Evolutionary conservation across 306 rosid species (phyloP).

Genomic region (Vigna radiata): DNA sequence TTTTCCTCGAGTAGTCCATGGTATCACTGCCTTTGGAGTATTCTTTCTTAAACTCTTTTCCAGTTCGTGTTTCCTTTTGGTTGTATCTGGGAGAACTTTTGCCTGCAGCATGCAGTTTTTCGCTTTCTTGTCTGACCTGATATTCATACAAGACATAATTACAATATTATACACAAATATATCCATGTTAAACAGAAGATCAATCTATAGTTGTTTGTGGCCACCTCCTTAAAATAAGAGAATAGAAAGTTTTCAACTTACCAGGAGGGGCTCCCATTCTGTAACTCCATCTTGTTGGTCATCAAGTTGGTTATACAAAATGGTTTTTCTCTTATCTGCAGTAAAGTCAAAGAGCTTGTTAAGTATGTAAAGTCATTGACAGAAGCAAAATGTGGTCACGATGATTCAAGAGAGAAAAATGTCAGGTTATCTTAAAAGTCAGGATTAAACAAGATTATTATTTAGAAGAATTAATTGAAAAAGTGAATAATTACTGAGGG

Average conservation of each 20-base stretch:
- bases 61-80: slow-evolving; percentile 33
- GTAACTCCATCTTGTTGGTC: slow-evolving; percentile 43
- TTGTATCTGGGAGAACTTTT: slow-evolving; percentile 43
- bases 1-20: slow-evolving; percentile 5
- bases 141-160: slow-evolving; percentile 20
- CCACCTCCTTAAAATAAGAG: slow-evolving; percentile 7
- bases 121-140: slow-evolving; percentile 50
- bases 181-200: slow-evolving; percentile 5
- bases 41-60: slow-evolving; percentile 42
- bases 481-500: not conserved
- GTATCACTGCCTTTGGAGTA: slow-evolving; percentile 22
- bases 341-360: slow-evolving; percentile 13
- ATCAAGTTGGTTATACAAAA: slow-evolving; percentile 41
- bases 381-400: slow-evolving; percentile 32
- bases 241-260: slow-evolving; percentile 44
- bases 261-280: slow-evolving; percentile 58
- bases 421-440: slow-evolving; percentile 4
- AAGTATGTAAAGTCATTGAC: slow-evolving; percentile 26
- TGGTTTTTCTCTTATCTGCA: slow-evolving; percentile 50
- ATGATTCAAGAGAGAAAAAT: slow-evolving; percentile 3
- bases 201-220: slow-evolving; percentile 15
- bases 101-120: slow-evolving; percentile 41
- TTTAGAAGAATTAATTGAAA: not conserved
- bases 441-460: slow-evolving; percentile 5
- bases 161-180: slow-evolving; percentile 27